phyloP scores from a whole-genome alignment of 352 stramenopile species.

The Pythium vanterpoolii region DNA sequence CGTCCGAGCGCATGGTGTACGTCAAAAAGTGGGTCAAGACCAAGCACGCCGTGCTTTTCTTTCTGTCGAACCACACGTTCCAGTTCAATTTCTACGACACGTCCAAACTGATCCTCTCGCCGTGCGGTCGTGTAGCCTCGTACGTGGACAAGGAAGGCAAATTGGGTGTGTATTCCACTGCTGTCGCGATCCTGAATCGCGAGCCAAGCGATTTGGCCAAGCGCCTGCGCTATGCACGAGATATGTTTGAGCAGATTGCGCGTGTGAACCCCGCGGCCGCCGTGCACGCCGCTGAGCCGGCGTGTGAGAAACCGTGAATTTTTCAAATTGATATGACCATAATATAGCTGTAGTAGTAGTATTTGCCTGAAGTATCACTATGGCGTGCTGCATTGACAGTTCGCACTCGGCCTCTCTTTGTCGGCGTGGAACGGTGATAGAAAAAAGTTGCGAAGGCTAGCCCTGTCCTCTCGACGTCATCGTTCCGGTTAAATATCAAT shows the following conservation, averaged over 20 bases:
- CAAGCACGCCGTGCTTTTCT: slow-evolving; percentile 97
- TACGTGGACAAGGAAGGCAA: slow-evolving; percentile 78
- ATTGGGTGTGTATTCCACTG: slow-evolving; percentile 49
- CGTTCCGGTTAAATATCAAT: slow-evolving; percentile 41
- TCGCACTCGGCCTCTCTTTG: too few relatives aligned
- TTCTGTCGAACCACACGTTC: slow-evolving; percentile 94
- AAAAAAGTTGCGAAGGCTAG: slow-evolving; percentile 27
- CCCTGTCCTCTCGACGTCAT: slow-evolving; percentile 14
- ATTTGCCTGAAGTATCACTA: too few relatives aligned
- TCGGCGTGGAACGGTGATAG: too few relatives aligned
- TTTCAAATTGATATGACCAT: slow-evolving; percentile 5
- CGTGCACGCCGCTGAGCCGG: slow-evolving; percentile 2
- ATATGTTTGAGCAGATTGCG: slow-evolving; percentile 96
- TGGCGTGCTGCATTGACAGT: too few relatives aligned
- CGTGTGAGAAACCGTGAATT: slow-evolving; percentile 10
- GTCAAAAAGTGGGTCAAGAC: slow-evolving; percentile 99
- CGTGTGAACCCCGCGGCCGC: slow-evolving; percentile 15
- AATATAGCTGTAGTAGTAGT: neutral
- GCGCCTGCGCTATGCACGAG: slow-evolving; percentile 91
- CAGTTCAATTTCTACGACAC: slow-evolving; percentile 97
- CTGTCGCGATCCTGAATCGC: slow-evolving; percentile 50
- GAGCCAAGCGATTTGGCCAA: slow-evolving; percentile 69
- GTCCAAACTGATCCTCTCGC: slow-evolving; percentile 94
- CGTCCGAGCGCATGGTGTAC: slow-evolving; percentile 74
- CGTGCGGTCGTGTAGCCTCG: slow-evolving; percentile 89